Conservation (phyloP, 1,284 basidiomycete species). For the Papiliotrema terrestris region DNA sequence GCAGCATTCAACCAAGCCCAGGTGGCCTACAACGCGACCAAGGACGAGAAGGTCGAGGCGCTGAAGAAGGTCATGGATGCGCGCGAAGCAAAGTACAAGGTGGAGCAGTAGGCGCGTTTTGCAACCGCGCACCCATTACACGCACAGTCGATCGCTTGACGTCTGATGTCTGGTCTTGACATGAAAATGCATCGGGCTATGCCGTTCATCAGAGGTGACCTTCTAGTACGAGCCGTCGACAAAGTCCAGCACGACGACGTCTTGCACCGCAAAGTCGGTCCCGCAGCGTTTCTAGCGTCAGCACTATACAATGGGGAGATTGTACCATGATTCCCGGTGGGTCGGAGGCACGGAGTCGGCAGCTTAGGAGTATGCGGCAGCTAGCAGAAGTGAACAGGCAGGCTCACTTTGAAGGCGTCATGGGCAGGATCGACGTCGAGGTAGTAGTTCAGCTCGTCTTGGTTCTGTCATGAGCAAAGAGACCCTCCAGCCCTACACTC, state of each 20-base stretch:
- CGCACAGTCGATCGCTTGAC: too few species aligned
- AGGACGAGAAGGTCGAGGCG: conserved; percentile 73
- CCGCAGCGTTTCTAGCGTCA: not conserved
- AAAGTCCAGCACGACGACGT: conserved; percentile 39
- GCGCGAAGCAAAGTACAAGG: conserved; percentile 44
- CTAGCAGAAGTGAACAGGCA: conserved; percentile 3
- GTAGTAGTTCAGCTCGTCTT: conserved; percentile 38
- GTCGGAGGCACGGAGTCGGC: too few species aligned
- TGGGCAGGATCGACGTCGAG: conserved; percentile 35
- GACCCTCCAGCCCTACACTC: too few species aligned
- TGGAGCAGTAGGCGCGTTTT: conserved; percentile 9
- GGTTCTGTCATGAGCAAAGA: conserved; percentile 22
- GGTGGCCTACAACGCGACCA: conserved; percentile 73
- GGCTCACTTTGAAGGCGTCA: conserved; percentile 35
- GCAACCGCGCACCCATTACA: not conserved
- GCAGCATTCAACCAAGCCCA: conserved; percentile 65
- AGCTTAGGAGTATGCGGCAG: too few species aligned
- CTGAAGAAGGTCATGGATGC: conserved; percentile 55
- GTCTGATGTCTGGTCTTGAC: too few species aligned
- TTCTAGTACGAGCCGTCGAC: conserved; percentile 17
- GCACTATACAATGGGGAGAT: too few species aligned
- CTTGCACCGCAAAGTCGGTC: conserved; percentile 8
- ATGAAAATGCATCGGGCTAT: too few species aligned
- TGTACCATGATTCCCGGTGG: too few species aligned
- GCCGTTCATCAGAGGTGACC: not conserved